Base-by-base conservation (phyloP, 768 basidiomycete genomes). In the Boletus rubropictus region DNA sequence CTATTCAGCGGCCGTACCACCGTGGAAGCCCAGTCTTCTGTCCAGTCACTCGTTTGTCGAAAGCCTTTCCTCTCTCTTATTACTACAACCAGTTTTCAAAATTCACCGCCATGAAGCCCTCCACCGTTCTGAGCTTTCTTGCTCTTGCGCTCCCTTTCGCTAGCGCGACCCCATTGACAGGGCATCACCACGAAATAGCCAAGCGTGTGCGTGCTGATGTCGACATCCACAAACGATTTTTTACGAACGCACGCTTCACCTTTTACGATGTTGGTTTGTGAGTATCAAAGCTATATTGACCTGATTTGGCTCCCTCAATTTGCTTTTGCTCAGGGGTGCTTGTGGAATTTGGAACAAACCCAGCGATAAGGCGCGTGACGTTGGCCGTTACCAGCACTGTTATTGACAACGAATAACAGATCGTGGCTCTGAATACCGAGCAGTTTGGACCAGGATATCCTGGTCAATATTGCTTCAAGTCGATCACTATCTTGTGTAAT, bases 391-490 rank as follows among this genome's bases (percentile, higher is more conserved):
- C 18, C 24, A 5, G 22, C 10, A 11, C 18, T 33, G 14, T 39
- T 39, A n/a, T 27, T 56, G 21, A 57, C 35, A 14, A 36, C 15
- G 9, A 20, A 24, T 15, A 7, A 24, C 15, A 64, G 62, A 54
- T 66, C 10, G 62, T 64, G 20, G 62, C 64, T 14, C 28, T 66
- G 28, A 66, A 65, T 7, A 31, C 50, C 7, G 21, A 14, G 68
- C 75, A 82, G 67, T 86, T 68, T 50, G 82, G 82, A 11, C 51
- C 57, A 21, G 74, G 75, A 2, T 84, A 75, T 60, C 84, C 86
- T 14, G 79, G 82, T 12, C 72, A 78, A 29, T 54, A 83, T 45
- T 91, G 89, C 64, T 74, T 73, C 63, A 70, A 79, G 61, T 48
- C 51, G n/a, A 85, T 91, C 52, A 74, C 73, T 5, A 80, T 91